Evolutionary conservation across 192 early-diverging fungal genomes (phyloP).

Genomic region (Coemansia sp.): DNA sequence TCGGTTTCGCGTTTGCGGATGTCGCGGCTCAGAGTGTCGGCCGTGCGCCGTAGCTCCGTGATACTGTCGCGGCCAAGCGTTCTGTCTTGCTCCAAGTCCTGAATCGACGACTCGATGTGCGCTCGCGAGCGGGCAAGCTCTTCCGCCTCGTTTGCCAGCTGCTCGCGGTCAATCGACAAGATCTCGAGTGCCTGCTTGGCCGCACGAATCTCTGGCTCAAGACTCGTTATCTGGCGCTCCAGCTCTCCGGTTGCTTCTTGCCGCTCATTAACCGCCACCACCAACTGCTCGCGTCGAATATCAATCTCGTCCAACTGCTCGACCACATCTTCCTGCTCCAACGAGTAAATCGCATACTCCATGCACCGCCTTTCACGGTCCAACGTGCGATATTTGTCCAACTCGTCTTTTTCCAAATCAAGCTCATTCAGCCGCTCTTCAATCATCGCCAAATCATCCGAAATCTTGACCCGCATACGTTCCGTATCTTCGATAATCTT

Average conservation of each 20-base stretch:
- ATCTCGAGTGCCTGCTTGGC: constrained; percentile 64
- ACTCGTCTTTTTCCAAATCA: constrained; percentile 90
- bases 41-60: constrained; percentile 46
- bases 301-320: constrained; percentile 71
- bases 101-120: constrained; percentile 73
- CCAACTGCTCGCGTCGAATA: constrained; percentile 52
- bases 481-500: constrained; percentile 91
- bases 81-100: constrained; percentile 73
- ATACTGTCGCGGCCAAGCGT: constrained; percentile 50
- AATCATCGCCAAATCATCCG: constrained; percentile 83
- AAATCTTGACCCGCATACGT: constrained; percentile 80
- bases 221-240: constrained; percentile 51
- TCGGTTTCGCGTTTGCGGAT: constrained; percentile 56
- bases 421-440: constrained; percentile 85
- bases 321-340: constrained; percentile 81
- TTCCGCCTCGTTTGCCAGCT: constrained; percentile 69
- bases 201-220: constrained; percentile 60
- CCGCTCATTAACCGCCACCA: constrained; percentile 59
- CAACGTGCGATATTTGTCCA: constrained; percentile 81
- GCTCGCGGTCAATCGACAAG: constrained; percentile 64
- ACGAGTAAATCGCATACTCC: constrained; percentile 90
- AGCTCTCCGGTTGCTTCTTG: constrained; percentile 58
- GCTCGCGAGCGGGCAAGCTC: constrained; percentile 74
- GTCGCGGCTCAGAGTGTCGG: constrained; percentile 26
- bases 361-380: constrained; percentile 83